Percentiles rank a stretch among this genome's conserved stretches.
phyloP scores from a whole-genome alignment of 1,139 yeast genomes.

The Protomyces pachydermus region DNA sequence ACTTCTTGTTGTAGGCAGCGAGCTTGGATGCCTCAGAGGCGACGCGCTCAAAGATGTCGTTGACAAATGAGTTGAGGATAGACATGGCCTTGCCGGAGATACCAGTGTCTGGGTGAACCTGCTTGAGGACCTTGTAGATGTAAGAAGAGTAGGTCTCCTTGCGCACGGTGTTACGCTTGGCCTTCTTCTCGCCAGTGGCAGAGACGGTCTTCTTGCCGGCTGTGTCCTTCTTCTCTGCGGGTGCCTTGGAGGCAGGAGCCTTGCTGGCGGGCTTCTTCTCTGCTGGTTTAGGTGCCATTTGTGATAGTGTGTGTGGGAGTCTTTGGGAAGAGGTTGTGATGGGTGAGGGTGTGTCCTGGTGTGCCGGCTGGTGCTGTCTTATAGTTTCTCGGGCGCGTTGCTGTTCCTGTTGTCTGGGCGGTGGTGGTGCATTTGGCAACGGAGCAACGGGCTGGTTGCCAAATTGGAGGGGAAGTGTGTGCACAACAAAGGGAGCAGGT shows the following conservation, averaged over 20 bases:
- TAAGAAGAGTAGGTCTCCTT: slow-evolving; percentile 98
- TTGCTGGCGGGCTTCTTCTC: slow-evolving; percentile 59
- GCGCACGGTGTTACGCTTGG: slow-evolving; percentile 90
- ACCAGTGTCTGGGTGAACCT: slow-evolving; percentile 94
- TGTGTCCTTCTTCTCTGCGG: slow-evolving; percentile 88
- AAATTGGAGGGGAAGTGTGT: background rate
- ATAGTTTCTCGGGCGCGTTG: background rate
- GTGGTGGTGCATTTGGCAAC: background rate
- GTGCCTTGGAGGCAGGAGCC: slow-evolving; percentile 60
- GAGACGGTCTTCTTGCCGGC: slow-evolving; percentile 80
- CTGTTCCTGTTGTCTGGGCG: background rate
- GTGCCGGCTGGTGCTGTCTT: background rate
- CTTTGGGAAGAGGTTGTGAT: background rate
- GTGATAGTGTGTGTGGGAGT: slow-evolving; percentile 33
- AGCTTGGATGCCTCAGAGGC: slow-evolving; percentile 98
- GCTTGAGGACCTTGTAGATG: slow-evolving; percentile 95
- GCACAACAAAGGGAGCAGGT: background rate
- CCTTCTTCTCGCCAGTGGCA: slow-evolving; percentile 64
- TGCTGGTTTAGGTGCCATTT: slow-evolving; percentile 70
- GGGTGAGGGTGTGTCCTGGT: background rate
- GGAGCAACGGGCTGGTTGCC: background rate
- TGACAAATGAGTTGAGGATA: slow-evolving; percentile 97
- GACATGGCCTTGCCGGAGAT: slow-evolving; percentile 99
- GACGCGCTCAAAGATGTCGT: slow-evolving; percentile 79
- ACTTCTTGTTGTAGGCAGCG: slow-evolving; percentile 99